These are phyloP conservation scores for Penicillium sp. DNA, from an alignment of 2,329 filamentous ascomycete genomes.

Conservation along the genomic window DNA sequence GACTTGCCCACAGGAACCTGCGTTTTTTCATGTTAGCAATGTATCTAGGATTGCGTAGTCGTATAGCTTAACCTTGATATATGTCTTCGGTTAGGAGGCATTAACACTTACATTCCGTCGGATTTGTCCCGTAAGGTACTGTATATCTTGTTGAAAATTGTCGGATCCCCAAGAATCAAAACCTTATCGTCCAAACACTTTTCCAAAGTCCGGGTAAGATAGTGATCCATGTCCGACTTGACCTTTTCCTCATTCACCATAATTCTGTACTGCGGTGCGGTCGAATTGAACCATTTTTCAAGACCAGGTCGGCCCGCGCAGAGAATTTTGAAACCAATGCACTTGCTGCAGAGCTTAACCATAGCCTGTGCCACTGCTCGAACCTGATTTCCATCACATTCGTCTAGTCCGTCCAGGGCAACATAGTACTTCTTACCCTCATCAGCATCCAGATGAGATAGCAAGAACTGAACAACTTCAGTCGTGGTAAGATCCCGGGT, in stretches of 20 bases:
- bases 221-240: slow-evolving; percentile 15
- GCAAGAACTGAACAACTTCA: neutral
- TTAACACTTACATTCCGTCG: slow-evolving; percentile 6
- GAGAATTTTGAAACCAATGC: slow-evolving; percentile 11
- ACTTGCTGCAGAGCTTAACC: neutral
- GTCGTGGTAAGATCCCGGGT: neutral
- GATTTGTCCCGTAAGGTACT: neutral
- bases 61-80: no score
- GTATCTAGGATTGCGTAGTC: neutral
- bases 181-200: neutral
- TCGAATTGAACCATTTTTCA: neutral
- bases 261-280: neutral
- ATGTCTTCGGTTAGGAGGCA: neutral
- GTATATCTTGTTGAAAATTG: neutral
- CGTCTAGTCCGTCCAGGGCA: slow-evolving; percentile 7
- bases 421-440: neutral
- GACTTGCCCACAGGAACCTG: slow-evolving; percentile 22
- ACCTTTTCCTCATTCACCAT: neutral
- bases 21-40: neutral
- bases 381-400: neutral
- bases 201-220: neutral
- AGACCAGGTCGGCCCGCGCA: slow-evolving; percentile 21
- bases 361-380: slow-evolving; percentile 3
- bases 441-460: neutral
- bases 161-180: slow-evolving; percentile 11